Base-by-base conservation (phyloP, 495 filamentous ascomycete genomes). In the Halenospora varia region DNA sequence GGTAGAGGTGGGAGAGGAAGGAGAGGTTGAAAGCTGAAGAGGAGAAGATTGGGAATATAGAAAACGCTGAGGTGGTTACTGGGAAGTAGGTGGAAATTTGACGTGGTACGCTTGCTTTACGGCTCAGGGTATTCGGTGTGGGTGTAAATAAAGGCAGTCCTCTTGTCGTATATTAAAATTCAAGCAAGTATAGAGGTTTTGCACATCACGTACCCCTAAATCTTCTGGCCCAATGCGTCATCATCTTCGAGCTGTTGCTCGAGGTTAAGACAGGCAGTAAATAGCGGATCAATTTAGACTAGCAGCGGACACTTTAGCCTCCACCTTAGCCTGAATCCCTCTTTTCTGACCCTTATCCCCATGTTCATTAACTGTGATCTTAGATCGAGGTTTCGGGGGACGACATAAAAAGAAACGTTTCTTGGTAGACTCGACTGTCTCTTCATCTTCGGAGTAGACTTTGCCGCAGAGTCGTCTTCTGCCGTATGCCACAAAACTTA, bases 1-100 rank as follows among this genome's bases (percentile, higher is more conserved):
- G 19, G 17, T 61, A 53, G 52, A 52, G 58, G 35, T 2, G 22
- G 17, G 58, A 56, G 46, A 61, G 58, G 47, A 52, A n/a, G 35
- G 45, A 56, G 41, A 56, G 58, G 29, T 41, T 56, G 46, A 48
- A 19, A 18, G 13, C 17, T 19, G 40, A 35, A 19, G 52, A 50
- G 39, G 52, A 51, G 20, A 52, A 35, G 29, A 35, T 35, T 13
- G 29, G 29, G 29, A 35, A 35, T 13, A 35, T 35, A 13, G 29
- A 35, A 13, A 35, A 35, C 29, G 29, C 29, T 35, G 29, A 35
- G 29, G 29, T 35, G 29, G 13, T 35, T 4, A 35, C 29, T 4
- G 29, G 29, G 29, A 35, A 13, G 29, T 35, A 35, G 29, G 29
- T 35, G 29, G 29, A 13, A 35, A 6, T 35, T 35, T 4, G 13